phyloP scores from a whole-genome alignment of 176 grass and related monocot species.

The Secale cereale region DNA sequence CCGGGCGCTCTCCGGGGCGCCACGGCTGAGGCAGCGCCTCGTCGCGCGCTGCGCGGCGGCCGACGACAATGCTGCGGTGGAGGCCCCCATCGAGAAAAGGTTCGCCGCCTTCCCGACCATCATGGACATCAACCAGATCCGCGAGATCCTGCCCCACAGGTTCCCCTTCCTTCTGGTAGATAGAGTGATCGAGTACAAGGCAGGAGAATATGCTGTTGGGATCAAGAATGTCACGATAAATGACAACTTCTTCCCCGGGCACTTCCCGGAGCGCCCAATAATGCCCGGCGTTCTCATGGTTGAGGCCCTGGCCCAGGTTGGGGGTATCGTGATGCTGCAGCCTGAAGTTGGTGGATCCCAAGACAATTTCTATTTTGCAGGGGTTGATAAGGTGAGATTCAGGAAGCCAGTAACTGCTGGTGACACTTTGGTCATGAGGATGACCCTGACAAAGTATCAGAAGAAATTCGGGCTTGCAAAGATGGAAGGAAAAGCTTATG shows the following conservation, averaged over 20 bases:
- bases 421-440: slow-evolving; percentile 95
- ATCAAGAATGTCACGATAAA: slow-evolving; percentile 96
- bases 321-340: slow-evolving; percentile 87
- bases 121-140: slow-evolving; percentile 65
- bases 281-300: slow-evolving; percentile 92
- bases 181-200: slow-evolving; percentile 85
- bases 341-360: slow-evolving; percentile 88
- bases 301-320: slow-evolving; percentile 96
- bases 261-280: slow-evolving; percentile 68
- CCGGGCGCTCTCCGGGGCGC: not conserved
- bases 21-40: not conserved
- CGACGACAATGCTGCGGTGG: slow-evolving; percentile 14
- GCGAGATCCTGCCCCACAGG: slow-evolving; percentile 51
- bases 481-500: slow-evolving; percentile 97
- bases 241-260: slow-evolving; percentile 84
- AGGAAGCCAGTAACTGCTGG: slow-evolving; percentile 91
- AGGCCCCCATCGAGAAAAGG: slow-evolving; percentile 71
- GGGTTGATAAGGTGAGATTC: slow-evolving; percentile 91
- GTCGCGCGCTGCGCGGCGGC: slow-evolving; percentile 28
- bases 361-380: slow-evolving; percentile 92
- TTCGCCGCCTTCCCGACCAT: slow-evolving; percentile 39
- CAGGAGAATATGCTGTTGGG: slow-evolving; percentile 47
- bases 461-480: slow-evolving; percentile 92
- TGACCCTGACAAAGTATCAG: slow-evolving; percentile 87
- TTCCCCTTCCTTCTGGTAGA: slow-evolving; percentile 92